Base-by-base conservation (phyloP, 768 basidiomycete species). In the Amanita pallidorosea region DNA sequence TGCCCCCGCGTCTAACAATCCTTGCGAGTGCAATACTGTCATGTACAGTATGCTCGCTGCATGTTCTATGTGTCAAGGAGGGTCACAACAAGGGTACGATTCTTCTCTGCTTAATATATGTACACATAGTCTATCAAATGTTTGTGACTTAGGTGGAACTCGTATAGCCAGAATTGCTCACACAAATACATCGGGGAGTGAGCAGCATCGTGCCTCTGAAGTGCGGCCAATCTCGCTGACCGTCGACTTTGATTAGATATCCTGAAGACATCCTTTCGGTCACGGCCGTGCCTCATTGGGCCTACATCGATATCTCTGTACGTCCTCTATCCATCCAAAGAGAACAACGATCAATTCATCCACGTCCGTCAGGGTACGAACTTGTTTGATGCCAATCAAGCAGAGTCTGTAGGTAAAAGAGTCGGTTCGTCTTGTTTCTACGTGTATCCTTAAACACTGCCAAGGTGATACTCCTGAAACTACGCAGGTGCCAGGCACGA, bases 21-120 rank as follows among this genome's bases (percentile, higher is more conserved):
- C 34, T 20, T 47, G 46, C 17, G 46, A 36, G 11, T 47, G 46
- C 46, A 47, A 47, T 25, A 47, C 46, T 13, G 46, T 47, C 31
- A 47, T 47, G 46, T 47, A 47, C 17, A 35, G 12, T 20, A 0
- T 47, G 2, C 18, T 47, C 5, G 11, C 9, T 15, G 46, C 46
- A 4, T 47, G 46, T 35, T 36, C 46, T 7, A 35, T 47, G 4
- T 47, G 46, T 37, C 46, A 47, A 17, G 46, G 34, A 22, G 46
- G 22, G 33, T 47, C 46, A 6, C 34, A 47, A 18, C 46, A 47
- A 36, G 46, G 36, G 46, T 47, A 27, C 3, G 34, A 27, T 22
- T 20, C n/a, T 15, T 17, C 44, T 37, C n/a, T 12, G 33, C 29
- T 25, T 37, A 11, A 11, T 47, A 25, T 12, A 18, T 47, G n/a